These are phyloP conservation scores for Urostyla sp. DNA, from an alignment of 73 alveolate genomes.

Conservation along the genomic window DNA sequence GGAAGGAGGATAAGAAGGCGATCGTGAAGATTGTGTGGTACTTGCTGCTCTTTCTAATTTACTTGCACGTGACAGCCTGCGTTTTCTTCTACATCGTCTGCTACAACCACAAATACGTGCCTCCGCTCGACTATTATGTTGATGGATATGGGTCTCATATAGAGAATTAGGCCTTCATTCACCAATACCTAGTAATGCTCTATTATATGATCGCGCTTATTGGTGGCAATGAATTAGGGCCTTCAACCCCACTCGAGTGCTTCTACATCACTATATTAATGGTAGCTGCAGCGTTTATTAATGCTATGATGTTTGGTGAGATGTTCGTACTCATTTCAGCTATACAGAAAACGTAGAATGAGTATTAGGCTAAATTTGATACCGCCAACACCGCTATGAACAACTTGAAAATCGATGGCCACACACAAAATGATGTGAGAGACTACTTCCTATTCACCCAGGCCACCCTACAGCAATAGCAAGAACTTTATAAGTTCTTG, in stretches of 20 bases:
- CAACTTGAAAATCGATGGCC: slow-evolving; percentile 63
- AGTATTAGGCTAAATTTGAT: slow-evolving; percentile 6
- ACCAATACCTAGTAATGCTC: slow-evolving; percentile 13
- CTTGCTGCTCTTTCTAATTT: slow-evolving; percentile 57
- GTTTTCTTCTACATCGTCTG: slow-evolving; percentile 54
- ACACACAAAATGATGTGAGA: slow-evolving; percentile 32
- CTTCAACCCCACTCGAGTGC: slow-evolving; percentile 7
- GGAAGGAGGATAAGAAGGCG: neutral
- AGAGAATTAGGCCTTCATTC: too few relatives aligned
- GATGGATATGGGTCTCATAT: too few relatives aligned
- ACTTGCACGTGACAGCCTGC: slow-evolving; percentile 68
- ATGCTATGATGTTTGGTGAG: slow-evolving; percentile 41
- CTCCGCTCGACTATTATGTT: slow-evolving; percentile 60
- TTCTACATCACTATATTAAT: neutral
- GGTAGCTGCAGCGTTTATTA: slow-evolving; percentile 18
- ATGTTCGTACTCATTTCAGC: slow-evolving; percentile 27
- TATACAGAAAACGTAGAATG: too few relatives aligned
- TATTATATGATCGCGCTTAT: slow-evolving; percentile 10
- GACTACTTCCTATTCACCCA: slow-evolving; percentile 60
- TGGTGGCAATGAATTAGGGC: slow-evolving; percentile 55
- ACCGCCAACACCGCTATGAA: slow-evolving; percentile 72
- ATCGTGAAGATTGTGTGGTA: slow-evolving; percentile 10
- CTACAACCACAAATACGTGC: slow-evolving; percentile 56
- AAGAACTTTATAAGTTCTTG: slow-evolving; percentile 67
- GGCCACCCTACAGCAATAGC: slow-evolving; percentile 54